phyloP scores from a whole-genome alignment of 805 yeast genomes.

The Barnettozyma wickerhamii region DNA sequence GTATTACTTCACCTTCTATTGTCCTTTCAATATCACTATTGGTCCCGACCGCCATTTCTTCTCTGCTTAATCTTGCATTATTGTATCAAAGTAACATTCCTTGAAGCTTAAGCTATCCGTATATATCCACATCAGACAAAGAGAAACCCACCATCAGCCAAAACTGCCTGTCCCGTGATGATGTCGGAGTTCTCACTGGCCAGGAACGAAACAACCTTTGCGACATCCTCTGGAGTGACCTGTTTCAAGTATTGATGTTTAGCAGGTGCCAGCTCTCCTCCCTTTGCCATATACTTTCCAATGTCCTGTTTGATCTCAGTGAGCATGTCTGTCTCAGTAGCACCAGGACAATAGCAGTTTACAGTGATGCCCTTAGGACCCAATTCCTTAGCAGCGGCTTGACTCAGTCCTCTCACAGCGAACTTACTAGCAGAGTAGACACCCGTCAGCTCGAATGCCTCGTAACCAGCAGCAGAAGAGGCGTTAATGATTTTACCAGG shows the following conservation, averaged over 20 bases:
- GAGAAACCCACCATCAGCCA: slow-evolving; percentile 36
- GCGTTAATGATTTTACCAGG: slow-evolving; percentile 37
- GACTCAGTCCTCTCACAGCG: slow-evolving; percentile 35
- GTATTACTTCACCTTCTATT: no score
- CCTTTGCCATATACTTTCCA: no score
- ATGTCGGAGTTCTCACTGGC: slow-evolving; percentile 33
- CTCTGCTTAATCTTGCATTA: no score
- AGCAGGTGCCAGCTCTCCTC: slow-evolving; percentile 24
- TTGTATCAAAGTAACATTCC: no score
- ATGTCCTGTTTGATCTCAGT: slow-evolving; percentile 30
- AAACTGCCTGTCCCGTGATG: slow-evolving; percentile 33
- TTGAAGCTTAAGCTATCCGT: no score
- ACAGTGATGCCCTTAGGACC: slow-evolving; percentile 34
- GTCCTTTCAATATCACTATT: no score
- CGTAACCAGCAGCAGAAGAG: slow-evolving; percentile 32
- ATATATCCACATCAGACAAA: slow-evolving; percentile 2
- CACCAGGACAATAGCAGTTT: slow-evolving; percentile 37
- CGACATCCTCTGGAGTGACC: slow-evolving; percentile 34
- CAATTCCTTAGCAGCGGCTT: slow-evolving; percentile 35
- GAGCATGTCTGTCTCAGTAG: slow-evolving; percentile 35
- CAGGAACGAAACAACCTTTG: slow-evolving; percentile 31
- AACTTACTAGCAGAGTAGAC: slow-evolving; percentile 33
- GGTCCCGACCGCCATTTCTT: no score
- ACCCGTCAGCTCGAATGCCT: slow-evolving; percentile 29
- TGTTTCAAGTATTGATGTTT: slow-evolving; percentile 31